These are phyloP conservation scores for Tulasnella sp. DNA, from an alignment of 768 basidiomycete genomes.

Conservation along the genomic window DNA sequence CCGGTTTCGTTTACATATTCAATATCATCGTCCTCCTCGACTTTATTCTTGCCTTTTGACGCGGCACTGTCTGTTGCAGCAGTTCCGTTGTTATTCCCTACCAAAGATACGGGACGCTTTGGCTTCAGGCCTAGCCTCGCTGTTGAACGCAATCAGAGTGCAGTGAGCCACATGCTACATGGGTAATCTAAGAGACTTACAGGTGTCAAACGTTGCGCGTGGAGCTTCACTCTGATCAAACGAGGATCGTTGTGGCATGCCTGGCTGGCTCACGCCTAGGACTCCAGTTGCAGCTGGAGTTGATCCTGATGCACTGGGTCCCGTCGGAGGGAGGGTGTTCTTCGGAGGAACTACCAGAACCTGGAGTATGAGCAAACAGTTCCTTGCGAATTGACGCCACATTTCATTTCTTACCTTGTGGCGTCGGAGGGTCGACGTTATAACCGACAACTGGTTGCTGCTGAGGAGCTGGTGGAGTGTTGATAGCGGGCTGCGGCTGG, in stretches of 20 bases:
- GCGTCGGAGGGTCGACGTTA: not conserved
- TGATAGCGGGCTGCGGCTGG: not conserved
- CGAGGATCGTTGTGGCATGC: constrained; percentile 2
- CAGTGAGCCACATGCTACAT: not conserved
- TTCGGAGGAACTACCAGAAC: not conserved
- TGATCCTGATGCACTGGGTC: not conserved
- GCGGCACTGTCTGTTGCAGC: not conserved
- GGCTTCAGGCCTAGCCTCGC: constrained; percentile 65
- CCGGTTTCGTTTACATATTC: constrained; percentile 27
- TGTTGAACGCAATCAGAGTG: constrained; percentile 24
- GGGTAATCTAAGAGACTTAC: constrained; percentile 13
- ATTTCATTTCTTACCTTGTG: not conserved
- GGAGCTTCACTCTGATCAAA: constrained; percentile 6
- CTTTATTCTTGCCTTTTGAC: constrained; percentile 12
- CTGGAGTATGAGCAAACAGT: not conserved
- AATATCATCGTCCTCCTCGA: constrained; percentile 20
- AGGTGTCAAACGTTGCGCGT: constrained; percentile 21
- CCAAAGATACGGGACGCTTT: constrained; percentile 62
- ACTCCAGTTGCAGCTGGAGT: not conserved
- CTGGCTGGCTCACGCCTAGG: not conserved
- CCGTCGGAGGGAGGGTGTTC: not conserved
- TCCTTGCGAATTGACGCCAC: not conserved
- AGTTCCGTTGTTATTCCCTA: constrained; percentile 1
- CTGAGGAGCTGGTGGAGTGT: not conserved
- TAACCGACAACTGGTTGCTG: not conserved